Conservation (phyloP, 257 asterid species). For the Linaria vulgaris region DNA sequence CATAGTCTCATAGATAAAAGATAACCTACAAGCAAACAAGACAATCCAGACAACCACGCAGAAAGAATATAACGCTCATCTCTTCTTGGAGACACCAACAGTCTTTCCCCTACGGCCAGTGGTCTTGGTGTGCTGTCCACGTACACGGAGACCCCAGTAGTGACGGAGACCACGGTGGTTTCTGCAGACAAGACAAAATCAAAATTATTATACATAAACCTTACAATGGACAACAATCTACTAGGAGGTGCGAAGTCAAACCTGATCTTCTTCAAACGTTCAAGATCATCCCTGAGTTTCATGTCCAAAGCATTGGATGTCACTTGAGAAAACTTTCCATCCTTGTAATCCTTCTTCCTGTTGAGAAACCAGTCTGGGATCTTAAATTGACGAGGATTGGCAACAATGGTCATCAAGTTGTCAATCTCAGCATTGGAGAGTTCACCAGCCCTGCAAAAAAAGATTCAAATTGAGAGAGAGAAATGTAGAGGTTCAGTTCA, state of each 20-base stretch:
- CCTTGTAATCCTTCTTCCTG: slow-evolving; percentile 63
- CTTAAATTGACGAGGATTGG: slow-evolving; percentile 56
- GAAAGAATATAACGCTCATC: slow-evolving; percentile 35
- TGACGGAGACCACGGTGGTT: slow-evolving; percentile 93
- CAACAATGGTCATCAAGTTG: slow-evolving; percentile 50
- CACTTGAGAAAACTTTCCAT: slow-evolving; percentile 52
- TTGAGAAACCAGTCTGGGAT: slow-evolving; percentile 60
- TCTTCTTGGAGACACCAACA: slow-evolving; percentile 96
- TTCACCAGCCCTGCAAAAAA: slow-evolving; percentile 46
- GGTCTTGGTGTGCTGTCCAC: slow-evolving; percentile 97
- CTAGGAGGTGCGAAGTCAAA: neutral
- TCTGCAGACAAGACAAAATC: slow-evolving; percentile 14
- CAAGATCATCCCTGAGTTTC: slow-evolving; percentile 66
- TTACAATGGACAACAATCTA: neutral
- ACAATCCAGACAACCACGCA: neutral
- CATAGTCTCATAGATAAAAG: slow-evolving; percentile 12
- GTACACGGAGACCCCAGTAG: slow-evolving; percentile 93
- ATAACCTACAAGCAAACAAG: slow-evolving; percentile 26
- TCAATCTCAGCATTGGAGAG: slow-evolving; percentile 52
- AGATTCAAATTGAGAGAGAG: too few relatives aligned
- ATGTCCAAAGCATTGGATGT: slow-evolving; percentile 58
- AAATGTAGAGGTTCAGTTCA: too few relatives aligned
- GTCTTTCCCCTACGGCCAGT: slow-evolving; percentile 96
- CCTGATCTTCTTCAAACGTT: slow-evolving; percentile 64
- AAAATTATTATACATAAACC: neutral